Evolutionary conservation across 805 yeast genomes (phyloP), one percentile per base, ranked within the genome.

Genomic region (Ogataea minuta): DNA sequence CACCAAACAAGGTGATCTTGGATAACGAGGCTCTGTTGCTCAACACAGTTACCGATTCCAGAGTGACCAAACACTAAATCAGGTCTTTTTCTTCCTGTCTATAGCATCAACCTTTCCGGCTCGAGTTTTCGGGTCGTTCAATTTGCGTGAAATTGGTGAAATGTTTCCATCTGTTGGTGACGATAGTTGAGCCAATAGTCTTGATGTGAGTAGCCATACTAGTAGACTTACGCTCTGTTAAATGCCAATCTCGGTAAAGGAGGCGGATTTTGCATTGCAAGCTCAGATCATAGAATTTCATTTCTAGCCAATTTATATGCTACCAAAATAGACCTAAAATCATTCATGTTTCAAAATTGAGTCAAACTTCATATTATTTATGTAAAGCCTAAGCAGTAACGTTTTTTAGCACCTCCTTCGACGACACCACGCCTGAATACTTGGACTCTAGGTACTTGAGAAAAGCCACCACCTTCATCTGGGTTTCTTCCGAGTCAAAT

Each of bases 21-120:
- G 96, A 91, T 61, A 90, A 86, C 63, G 95, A 87, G 66, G 83
- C 97, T 19, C 78, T 93, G 64, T 74, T 93, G 64, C 77, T 93
- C 63, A 87, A 91, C 67, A 91, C 96, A 8, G 80, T 84, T 28
- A 72, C 83, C 36, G 98, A 91, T 64, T 67, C 82, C 27, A 80
- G 96, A 72, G 42, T 44, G 25, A 51, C 66, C 57, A 52, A 50
- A 34, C 56, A 56, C 46, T 59, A 45, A 31, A 12, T 36, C 19
- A 20, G 20, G 15, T 29, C n/a, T 24, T 19, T 19, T 23, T 23
- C 9, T 28, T 23, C 49, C 35, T 45, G 46, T 46, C 32, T 34
- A 41, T 46, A 39, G 50, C 35, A 27, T 23, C 33, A 31, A 28
- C 14, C 21, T 26, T 36, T 24, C 19, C 23, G 30, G 21, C 29